Evolutionary conservation across 352 stramenopile genomes (phyloP), one percentile per base, ranked within the genome.

Genomic region (Salisapilia sapeloensis): DNA sequence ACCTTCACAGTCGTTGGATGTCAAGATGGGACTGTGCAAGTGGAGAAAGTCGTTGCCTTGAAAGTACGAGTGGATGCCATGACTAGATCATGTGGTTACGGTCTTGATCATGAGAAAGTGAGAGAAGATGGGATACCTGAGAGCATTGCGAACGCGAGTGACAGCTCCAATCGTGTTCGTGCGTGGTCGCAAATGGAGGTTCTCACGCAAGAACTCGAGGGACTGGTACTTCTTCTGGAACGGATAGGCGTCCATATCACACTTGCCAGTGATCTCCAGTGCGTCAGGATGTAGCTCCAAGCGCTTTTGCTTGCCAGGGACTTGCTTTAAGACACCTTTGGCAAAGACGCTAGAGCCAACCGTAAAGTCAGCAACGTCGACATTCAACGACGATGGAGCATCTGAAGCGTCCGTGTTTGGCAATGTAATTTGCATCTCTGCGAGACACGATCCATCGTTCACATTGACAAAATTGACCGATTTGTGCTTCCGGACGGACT

Each of bases 171-270:
- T 72, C 10, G 91, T 98, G 62, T 98, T 98, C 12, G 93, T 98
- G 11, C 95, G 60, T 13, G 93, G 87, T 20, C 94, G 77, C 23
- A 99, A 57, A 54, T 99, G 95, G 24, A 95, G 66, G 34, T 98
- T 92, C 39, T 93, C 93, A 24, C 95, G 67, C 25, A 99, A 54
- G 43, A 98, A 98, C 64, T 99, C 94, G 13, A 98, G 61, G 17
- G 89, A 93, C 53, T 98, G 93, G 43, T 93, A 85, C 57, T 99
- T 99, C 71, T 99, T 99, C 34, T 96, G 92, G 14, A 99, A 61
- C 18, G 95, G 95, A 40, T 97, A 98, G n/a, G 48, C 65, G 35
- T 94, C 64, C 9, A 60, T 59, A 20, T 96, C 85, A 56, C 90
- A 98, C 29, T 69, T 56, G 21, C 93, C 93, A 11, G 98, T 61